phyloP scores from a whole-genome alignment of 1,139 yeast species.

The Arxiozyma bovina region DNA sequence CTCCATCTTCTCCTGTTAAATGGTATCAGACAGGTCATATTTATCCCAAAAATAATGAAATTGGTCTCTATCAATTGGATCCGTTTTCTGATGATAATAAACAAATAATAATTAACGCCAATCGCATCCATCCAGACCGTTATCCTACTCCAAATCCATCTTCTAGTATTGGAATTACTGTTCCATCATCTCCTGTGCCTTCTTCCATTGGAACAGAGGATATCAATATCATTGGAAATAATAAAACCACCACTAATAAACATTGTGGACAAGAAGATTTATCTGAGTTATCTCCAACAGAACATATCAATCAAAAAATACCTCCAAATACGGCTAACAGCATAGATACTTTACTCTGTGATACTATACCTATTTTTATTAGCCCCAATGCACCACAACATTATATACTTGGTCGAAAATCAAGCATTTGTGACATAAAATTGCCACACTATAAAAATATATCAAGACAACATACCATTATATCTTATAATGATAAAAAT shows the following conservation, averaged over 20 bases:
- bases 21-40: neutral
- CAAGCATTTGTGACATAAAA: constrained; percentile 24
- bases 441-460: constrained; percentile 27
- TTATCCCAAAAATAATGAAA: neutral
- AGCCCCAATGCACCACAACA: constrained; percentile 15
- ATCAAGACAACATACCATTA: constrained; percentile 29
- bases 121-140: neutral
- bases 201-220: constrained; percentile 10
- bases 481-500: constrained; percentile 24
- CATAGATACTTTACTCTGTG: neutral
- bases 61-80: neutral
- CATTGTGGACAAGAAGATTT: neutral
- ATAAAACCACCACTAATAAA: constrained; percentile 2
- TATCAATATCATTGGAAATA: constrained; percentile 33
- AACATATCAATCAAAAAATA: neutral
- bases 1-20: constrained; percentile 5
- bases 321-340: neutral
- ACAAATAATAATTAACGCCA: neutral
- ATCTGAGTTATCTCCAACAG: neutral
- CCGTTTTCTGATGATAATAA: constrained; percentile 1
- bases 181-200: constrained; percentile 30
- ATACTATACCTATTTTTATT: constrained; percentile 10
- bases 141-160: constrained; percentile 52
- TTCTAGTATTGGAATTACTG: constrained; percentile 41
- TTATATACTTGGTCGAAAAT: constrained; percentile 27